Conservation (phyloP, 2,329 filamentous ascomycete species). For the Ramularia endophylla region DNA sequence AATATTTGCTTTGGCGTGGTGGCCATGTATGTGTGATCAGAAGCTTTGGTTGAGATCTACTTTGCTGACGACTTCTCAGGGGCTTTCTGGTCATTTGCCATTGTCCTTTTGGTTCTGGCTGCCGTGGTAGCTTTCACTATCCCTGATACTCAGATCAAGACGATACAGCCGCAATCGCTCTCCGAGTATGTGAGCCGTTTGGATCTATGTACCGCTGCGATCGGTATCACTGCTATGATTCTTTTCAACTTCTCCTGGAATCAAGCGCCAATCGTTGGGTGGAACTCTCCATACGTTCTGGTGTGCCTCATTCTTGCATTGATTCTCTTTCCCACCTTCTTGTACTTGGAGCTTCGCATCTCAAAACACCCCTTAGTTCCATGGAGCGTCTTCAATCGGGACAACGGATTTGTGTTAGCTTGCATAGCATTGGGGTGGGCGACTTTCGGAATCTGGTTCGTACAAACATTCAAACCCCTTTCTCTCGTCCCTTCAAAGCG, state of each 20-base stretch:
- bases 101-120: constrained; percentile 35
- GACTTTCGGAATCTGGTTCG: constrained; percentile 16
- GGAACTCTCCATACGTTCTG: constrained; percentile 52
- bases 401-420: constrained; percentile 51
- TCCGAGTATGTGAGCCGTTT: no score
- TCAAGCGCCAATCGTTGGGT: constrained; percentile 55
- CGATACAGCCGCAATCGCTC: no score
- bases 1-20: constrained; percentile 43
- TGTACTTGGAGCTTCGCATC: constrained; percentile 44
- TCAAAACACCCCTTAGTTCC: constrained; percentile 53
- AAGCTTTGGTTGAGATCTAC: no score
- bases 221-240: constrained; percentile 51
- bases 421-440: constrained; percentile 42
- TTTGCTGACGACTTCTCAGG: constrained; percentile 7
- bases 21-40: constrained; percentile 40
- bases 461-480: no score
- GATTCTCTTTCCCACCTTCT: constrained; percentile 50
- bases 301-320: constrained; percentile 53
- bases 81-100: constrained; percentile 41
- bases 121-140: constrained; percentile 36
- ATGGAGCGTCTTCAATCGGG: constrained; percentile 43
- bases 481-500: no score
- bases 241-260: constrained; percentile 65
- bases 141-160: constrained; percentile 23
- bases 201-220: no score